Base-by-base conservation (phyloP, 129 eudicot species). In the Silybum marianum region DNA sequence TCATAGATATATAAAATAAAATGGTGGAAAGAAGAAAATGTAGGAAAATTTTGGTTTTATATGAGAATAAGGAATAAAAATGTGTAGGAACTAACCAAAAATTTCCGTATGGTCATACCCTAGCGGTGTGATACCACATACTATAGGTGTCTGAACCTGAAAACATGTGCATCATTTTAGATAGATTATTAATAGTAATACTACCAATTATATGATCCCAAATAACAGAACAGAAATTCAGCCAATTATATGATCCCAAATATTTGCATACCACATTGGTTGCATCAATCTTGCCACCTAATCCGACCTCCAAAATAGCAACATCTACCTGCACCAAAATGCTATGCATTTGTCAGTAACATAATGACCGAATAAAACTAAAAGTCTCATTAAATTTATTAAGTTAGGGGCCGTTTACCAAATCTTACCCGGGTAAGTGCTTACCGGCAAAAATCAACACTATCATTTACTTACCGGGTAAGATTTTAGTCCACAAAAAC, bases 81-180 rank as follows among this genome's bases (percentile, higher is more conserved):
- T n/a, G 16, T 58, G 72, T 40, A 42, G 65, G 80, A 46, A 91
- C 99, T 84, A 85, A 95, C 99, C 99, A 86, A 95, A 91, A 77
- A 95, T 95, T 90, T 95, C 99, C 84, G 91, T 93, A 86, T 95
- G 99, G 85, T 95, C 99, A 78, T 91, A 95, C 80, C 99, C 99
- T 2, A 95, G 93, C 58, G 99, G 93, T 58, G 99, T 75, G 87
- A 95, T 88, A 70, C 99, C 99, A 83, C 98, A 93, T 14, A 95
- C 98, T 60, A 95, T 75, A 11, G 99, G 99, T 58, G 82, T 81
- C 76, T 96, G 89, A 77, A 96, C 98, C 99, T 96, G 95, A 88
- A 88, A 81, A 54, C 30, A 36, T 67, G 39, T 38, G 23, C 71
- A 86, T 44, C 58, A 38, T 9, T 30, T 77, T 25, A 60, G 67